phyloP scores from a whole-genome alignment of 23 red algal genomes.

The Gracilaria domingensis region DNA sequence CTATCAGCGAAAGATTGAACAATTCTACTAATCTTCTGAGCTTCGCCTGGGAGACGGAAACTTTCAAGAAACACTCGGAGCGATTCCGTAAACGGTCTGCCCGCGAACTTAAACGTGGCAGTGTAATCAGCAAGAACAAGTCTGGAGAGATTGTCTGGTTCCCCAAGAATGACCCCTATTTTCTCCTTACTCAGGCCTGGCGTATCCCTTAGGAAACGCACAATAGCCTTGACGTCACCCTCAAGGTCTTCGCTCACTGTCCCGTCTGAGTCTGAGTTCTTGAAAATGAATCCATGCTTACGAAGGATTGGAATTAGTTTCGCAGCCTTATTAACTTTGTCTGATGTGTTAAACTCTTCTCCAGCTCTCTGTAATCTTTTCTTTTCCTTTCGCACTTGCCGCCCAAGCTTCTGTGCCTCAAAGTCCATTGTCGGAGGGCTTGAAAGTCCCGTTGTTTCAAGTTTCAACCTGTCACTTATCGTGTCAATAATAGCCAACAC shows the following conservation, averaged over 20 bases:
- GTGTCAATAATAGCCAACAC: slow-evolving; percentile 69
- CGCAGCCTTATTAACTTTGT: slow-evolving; percentile 54
- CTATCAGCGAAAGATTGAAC: slow-evolving; percentile 93
- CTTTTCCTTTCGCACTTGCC: slow-evolving; percentile 54
- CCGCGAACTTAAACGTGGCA: slow-evolving; percentile 76
- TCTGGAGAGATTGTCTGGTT: slow-evolving; percentile 85
- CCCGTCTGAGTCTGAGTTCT: slow-evolving; percentile 3
- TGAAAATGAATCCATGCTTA: slow-evolving; percentile 34
- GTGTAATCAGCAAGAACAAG: slow-evolving; percentile 78
- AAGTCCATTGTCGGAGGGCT: slow-evolving; percentile 10
- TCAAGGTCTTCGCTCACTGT: slow-evolving; percentile 65
- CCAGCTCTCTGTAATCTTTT: slow-evolving; percentile 39
- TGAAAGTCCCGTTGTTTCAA: slow-evolving; percentile 41
- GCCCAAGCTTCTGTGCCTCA: background rate
- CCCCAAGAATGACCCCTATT: slow-evolving; percentile 87
- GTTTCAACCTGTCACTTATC: slow-evolving; percentile 61
- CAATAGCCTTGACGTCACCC: slow-evolving; percentile 54
- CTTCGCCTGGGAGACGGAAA: slow-evolving; percentile 97
- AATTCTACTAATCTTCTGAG: slow-evolving; percentile 99
- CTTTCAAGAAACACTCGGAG: slow-evolving; percentile 95
- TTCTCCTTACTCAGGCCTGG: slow-evolving; percentile 89
- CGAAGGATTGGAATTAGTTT: slow-evolving; percentile 38
- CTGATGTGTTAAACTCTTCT: slow-evolving; percentile 47
- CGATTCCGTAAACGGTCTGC: slow-evolving; percentile 70
- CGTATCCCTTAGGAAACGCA: slow-evolving; percentile 78